These are phyloP conservation scores for Symbiotaphrina buchneri DNA, from an alignment of 495 filamentous ascomycete genomes.

Conservation along the genomic window DNA sequence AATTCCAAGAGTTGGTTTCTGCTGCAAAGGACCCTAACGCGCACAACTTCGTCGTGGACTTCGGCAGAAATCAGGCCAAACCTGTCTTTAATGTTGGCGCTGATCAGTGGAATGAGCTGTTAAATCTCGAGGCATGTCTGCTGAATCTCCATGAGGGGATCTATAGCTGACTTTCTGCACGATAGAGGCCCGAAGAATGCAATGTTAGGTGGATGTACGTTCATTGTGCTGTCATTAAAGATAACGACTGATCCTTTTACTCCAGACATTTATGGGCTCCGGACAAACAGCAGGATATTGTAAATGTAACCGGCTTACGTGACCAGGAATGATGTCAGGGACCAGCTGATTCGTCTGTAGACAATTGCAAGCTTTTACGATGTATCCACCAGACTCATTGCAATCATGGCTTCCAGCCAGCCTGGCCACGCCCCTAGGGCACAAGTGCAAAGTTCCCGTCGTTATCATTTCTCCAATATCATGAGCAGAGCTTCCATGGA, in stretches of 20 bases:
- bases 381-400: too few species aligned
- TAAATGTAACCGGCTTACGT: neutral
- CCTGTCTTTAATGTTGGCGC: conserved; percentile 33
- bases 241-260: conserved; percentile 61
- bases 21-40: neutral
- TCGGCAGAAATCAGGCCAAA: conserved; percentile 36
- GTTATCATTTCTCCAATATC: too few species aligned
- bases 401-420: too few species aligned
- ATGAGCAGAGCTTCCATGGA: neutral
- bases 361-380: too few species aligned
- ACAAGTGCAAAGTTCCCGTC: too few species aligned
- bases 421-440: too few species aligned
- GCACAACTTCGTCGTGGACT: conserved; percentile 48
- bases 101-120: conserved; percentile 17
- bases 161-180: neutral
- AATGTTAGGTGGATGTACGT: conserved; percentile 41
- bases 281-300: neutral
- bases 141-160: neutral
- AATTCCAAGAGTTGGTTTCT: neutral
- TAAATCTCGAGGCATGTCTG: conserved; percentile 10
- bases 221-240: conserved; percentile 12
- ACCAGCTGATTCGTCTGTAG: neutral
- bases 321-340: neutral
- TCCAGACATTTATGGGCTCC: conserved; percentile 15
- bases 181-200: neutral